phyloP scores from a whole-genome alignment of 257 asterid genomes.

The Solanum megistacrolobum region DNA sequence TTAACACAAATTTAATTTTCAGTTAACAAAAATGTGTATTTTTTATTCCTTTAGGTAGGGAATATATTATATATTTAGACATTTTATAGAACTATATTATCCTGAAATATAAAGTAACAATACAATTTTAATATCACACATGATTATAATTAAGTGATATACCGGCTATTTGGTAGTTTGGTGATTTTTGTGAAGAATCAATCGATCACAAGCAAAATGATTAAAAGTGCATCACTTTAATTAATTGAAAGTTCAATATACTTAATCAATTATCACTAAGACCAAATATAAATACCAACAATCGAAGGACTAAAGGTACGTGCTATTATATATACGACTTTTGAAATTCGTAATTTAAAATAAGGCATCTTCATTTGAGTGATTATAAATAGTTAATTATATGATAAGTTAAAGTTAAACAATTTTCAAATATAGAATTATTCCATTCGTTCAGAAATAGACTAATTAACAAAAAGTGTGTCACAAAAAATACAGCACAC shows the following conservation, averaged over 20 bases:
- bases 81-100: background rate
- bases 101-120: rapidly evolving
- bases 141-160: background rate
- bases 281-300: background rate
- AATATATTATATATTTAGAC: background rate
- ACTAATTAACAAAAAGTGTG: background rate
- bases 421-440: no score
- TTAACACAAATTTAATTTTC: background rate
- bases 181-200: background rate
- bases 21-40: background rate
- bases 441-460: no score
- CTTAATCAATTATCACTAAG: background rate
- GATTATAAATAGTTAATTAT: no score
- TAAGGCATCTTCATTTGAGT: no score
- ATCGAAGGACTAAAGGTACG: no score
- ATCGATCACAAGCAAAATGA: background rate
- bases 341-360: no score
- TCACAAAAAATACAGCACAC: no score
- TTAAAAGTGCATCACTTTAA: background rate
- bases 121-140: background rate
- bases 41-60: rapidly evolving
- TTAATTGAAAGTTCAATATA: background rate
- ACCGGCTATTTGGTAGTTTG: rapidly evolving
- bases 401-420: no score
- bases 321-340: no score